phyloP scores from a whole-genome alignment of 1,284 basidiomycete species.

The Sphagnurus paluster region DNA sequence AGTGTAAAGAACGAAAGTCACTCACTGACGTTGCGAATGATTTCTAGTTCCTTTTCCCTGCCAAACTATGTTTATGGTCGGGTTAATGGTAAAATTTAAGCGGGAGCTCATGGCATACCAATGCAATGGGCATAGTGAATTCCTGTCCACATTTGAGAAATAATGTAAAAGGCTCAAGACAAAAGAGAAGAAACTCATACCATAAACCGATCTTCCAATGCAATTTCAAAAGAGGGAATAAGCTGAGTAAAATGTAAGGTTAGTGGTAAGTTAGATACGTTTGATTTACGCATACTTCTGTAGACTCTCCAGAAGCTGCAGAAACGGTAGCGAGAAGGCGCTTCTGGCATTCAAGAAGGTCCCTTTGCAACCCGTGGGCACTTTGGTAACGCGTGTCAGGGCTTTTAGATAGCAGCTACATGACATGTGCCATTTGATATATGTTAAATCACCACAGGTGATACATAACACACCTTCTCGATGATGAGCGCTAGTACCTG shows the following conservation, averaged over 20 bases:
- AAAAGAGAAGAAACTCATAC: constrained; percentile 29
- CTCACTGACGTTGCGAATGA: constrained; percentile 62
- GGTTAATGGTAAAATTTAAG: neutral
- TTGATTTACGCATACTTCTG: constrained; percentile 42
- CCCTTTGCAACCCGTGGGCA: constrained; percentile 63
- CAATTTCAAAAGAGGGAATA: constrained; percentile 67
- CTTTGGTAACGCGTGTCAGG: constrained; percentile 69
- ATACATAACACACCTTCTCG: constrained; percentile 50
- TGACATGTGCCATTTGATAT: no score
- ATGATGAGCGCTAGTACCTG: constrained; percentile 69
- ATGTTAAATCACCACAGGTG: no score
- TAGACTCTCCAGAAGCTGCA: constrained; percentile 53
- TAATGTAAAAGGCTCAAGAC: neutral
- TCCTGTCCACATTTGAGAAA: constrained; percentile 38
- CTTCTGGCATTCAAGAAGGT: constrained; percentile 65
- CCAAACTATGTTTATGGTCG: constrained; percentile 49
- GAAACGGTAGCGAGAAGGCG: constrained; percentile 59
- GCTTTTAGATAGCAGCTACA: constrained; percentile 63
- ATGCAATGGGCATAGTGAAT: constrained; percentile 64
- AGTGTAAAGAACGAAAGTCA: constrained; percentile 13
- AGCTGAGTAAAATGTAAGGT: constrained; percentile 38
- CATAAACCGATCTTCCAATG: constrained; percentile 59
- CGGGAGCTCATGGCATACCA: constrained; percentile 38
- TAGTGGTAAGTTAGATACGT: constrained; percentile 1
- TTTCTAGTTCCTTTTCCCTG: constrained; percentile 66